A percentile compares a stretch with the other conserved stretches of the same genome.
Evolutionary conservation across 2,329 filamentous ascomycete species (phyloP).

Genomic region (Bipolaris bicolor): DNA sequence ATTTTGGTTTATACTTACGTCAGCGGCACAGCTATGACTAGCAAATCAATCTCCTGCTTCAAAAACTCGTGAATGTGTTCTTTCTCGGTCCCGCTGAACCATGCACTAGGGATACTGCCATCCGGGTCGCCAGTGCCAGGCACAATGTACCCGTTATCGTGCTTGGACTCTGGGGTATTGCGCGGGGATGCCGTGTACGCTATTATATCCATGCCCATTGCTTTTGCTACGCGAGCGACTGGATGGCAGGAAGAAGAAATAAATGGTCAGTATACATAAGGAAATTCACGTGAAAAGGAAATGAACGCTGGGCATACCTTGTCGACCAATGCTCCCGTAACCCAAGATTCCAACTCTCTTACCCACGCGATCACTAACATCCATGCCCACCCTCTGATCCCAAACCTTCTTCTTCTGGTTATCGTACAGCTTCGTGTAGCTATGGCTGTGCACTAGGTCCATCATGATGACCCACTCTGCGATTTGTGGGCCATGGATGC

Average conservation of each 20-base stretch:
- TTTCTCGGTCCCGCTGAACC: constrained; percentile 63
- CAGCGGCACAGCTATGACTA: constrained; percentile 64
- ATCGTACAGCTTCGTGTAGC: constrained; percentile 61
- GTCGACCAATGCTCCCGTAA: constrained; percentile 67
- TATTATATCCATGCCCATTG: constrained; percentile 73
- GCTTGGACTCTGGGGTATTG: constrained; percentile 67
- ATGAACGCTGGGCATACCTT: constrained; percentile 52
- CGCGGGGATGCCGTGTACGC: constrained; percentile 76
- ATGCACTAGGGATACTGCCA: constrained; percentile 60
- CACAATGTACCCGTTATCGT: constrained; percentile 70
- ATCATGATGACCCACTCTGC: constrained; percentile 71
- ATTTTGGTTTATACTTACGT: constrained; percentile 48
- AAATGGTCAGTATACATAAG: not conserved
- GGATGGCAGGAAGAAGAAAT: not conserved
- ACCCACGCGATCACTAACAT: constrained; percentile 62
- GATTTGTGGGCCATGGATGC: constrained; percentile 69
- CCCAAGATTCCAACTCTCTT: constrained; percentile 66
- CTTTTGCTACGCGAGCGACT: constrained; percentile 64
- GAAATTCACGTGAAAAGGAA: not conserved
- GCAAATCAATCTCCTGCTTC: constrained; percentile 61
- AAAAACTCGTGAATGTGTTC: constrained; percentile 61
- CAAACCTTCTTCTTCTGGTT: constrained; percentile 64
- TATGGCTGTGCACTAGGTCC: constrained; percentile 62
- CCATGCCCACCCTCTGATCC: constrained; percentile 48
- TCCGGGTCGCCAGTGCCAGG: constrained; percentile 68